Conservation (phyloP, 345 rosid genomes). For the Brassica nigra region DNA sequence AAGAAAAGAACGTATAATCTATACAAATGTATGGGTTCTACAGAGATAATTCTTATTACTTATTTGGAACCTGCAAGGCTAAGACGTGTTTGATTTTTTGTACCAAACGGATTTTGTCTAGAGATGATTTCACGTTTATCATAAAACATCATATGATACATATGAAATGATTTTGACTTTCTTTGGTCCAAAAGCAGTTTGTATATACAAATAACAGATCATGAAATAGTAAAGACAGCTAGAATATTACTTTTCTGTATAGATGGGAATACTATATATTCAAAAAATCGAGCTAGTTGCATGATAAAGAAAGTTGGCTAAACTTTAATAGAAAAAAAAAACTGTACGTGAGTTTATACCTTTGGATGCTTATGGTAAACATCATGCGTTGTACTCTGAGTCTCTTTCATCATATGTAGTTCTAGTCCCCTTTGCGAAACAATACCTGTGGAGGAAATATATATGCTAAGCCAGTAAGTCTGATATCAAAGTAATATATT, state of each 20-base stretch:
- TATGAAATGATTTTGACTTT: conserved; percentile 23
- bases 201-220: conserved; percentile 10
- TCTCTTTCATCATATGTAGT: too few species aligned
- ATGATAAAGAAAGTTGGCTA: background rate
- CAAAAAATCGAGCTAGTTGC: background rate
- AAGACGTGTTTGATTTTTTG: conserved; percentile 35
- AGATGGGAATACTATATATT: background rate
- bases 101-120: conserved; percentile 9
- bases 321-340: background rate
- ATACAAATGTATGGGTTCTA: conserved; percentile 22
- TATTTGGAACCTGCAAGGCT: conserved; percentile 15
- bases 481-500: background rate
- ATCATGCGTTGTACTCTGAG: background rate
- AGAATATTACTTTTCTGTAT: background rate
- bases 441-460: too few species aligned
- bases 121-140: conserved; percentile 10
- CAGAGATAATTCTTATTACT: conserved; percentile 23
- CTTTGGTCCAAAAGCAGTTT: conserved; percentile 16
- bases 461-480: too few species aligned
- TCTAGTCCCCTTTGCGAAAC: too few species aligned
- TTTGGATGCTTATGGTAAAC: background rate
- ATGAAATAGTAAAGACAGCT: background rate
- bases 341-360: background rate
- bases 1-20: conserved; percentile 19
- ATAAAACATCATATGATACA: background rate